Evolutionary conservation across 148 eudicot species (phyloP).

Genomic region (Beta vulgaris): DNA sequence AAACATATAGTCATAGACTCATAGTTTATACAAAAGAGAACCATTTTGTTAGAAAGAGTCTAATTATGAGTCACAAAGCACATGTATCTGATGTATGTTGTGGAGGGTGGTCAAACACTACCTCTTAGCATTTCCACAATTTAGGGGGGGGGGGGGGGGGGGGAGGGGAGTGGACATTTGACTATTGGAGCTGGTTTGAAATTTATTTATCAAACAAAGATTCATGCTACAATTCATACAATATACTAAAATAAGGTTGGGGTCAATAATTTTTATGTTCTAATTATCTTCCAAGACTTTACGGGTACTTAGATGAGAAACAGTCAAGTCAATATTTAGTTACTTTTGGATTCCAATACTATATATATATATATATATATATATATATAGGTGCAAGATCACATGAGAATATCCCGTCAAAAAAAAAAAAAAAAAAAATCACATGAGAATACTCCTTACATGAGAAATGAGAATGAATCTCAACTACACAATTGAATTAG

Average conservation of each 20-base stretch:
- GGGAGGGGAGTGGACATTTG: background rate
- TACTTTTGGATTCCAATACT: too few relatives aligned
- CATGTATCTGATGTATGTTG: too few relatives aligned
- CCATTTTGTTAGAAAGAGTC: background rate
- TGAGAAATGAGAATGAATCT: too few relatives aligned
- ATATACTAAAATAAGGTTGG: background rate
- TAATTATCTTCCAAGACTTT: background rate
- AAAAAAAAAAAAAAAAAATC: too few relatives aligned
- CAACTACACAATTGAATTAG: too few relatives aligned
- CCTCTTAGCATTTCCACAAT: background rate
- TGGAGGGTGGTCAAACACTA: background rate
- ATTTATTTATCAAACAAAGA: background rate
- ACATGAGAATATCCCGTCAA: too few relatives aligned
- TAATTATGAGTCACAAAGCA: slow-evolving; percentile 9
- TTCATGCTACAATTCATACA: background rate
- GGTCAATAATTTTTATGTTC: background rate
- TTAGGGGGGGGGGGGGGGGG: background rate
- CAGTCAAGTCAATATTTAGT: too few relatives aligned
- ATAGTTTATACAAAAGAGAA: background rate
- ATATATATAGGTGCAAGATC: too few relatives aligned
- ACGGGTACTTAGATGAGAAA: background rate
- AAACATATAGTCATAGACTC: background rate
- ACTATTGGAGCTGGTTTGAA: background rate
- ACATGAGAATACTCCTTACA: too few relatives aligned
- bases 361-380: too few relatives aligned